These are phyloP conservation scores for Fusarium sp. DNA, from an alignment of 2,329 filamentous ascomycete genomes.

Conservation along the genomic window DNA sequence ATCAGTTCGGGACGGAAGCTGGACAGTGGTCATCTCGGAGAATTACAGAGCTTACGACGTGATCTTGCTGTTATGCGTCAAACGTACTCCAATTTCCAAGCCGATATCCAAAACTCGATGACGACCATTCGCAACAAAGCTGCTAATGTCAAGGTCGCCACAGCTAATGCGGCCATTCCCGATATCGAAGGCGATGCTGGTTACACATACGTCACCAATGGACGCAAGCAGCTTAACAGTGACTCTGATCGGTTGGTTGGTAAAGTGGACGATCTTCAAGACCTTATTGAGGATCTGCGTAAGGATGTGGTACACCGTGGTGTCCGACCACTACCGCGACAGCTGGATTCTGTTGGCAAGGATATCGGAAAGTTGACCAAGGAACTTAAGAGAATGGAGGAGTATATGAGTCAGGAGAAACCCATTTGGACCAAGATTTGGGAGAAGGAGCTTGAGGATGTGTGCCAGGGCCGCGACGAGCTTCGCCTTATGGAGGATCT, in stretches of 20 bases:
- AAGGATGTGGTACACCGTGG: slow-evolving; percentile 97
- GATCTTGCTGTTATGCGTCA: slow-evolving; percentile 94
- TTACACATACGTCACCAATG: slow-evolving; percentile 85
- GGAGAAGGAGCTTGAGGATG: slow-evolving; percentile 96
- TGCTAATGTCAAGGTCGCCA: slow-evolving; percentile 81
- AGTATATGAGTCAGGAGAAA: slow-evolving; percentile 91
- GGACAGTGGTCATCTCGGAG: slow-evolving; percentile 76
- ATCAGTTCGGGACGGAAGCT: slow-evolving; percentile 60
- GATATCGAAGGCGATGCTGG: slow-evolving; percentile 83
- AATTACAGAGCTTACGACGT: slow-evolving; percentile 85
- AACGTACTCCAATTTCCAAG: slow-evolving; percentile 91
- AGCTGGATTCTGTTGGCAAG: slow-evolving; percentile 90
- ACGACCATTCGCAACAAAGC: slow-evolving; percentile 85
- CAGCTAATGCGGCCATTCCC: slow-evolving; percentile 79
- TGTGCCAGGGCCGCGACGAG: slow-evolving; percentile 95
- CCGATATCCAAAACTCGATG: slow-evolving; percentile 92
- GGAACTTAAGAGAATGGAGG: slow-evolving; percentile 94
- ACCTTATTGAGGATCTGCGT: slow-evolving; percentile 94
- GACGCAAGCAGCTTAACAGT: slow-evolving; percentile 87
- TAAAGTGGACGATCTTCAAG: slow-evolving; percentile 96
- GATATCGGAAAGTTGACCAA: slow-evolving; percentile 86
- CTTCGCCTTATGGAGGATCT: slow-evolving; percentile 97
- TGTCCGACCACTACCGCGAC: slow-evolving; percentile 89
- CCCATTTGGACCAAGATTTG: slow-evolving; percentile 99
- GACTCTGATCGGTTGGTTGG: slow-evolving; percentile 93